A percentile compares a stretch with the other conserved stretches of the same genome.
Conservation (phyloP, 345 rosid genomes). For the Salix koriyanagi region DNA sequence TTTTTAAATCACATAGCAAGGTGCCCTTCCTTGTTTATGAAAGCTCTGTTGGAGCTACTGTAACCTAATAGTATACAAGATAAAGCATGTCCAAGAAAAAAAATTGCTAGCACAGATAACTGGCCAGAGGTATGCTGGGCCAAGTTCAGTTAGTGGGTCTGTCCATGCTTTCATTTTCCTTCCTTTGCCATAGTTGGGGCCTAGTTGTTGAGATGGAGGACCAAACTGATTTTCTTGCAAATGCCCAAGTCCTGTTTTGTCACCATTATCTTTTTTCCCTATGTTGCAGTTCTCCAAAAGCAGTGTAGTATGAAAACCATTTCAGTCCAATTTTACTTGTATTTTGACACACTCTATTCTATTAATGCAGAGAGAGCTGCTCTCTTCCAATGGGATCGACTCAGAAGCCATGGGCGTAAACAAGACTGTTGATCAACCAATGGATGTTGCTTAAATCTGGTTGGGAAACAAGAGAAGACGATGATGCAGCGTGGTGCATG, state of each 20-base stretch:
- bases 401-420: slow-evolving; percentile 30
- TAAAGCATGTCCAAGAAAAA: neutral
- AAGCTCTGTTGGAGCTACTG: neutral
- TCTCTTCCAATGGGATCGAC: neutral
- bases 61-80: neutral
- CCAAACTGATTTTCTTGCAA: neutral
- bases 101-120: neutral
- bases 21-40: neutral
- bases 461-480: neutral
- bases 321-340: neutral
- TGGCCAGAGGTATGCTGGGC: neutral
- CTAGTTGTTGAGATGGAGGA: neutral
- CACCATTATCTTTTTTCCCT: neutral
- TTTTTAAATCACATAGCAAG: neutral
- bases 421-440: slow-evolving; percentile 25
- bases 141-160: neutral
- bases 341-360: neutral
- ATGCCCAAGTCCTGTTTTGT: neutral
- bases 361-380: neutral
- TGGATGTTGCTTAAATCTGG: slow-evolving; percentile 34
- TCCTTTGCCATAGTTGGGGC: neutral
- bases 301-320: neutral
- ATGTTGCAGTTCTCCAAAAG: neutral
- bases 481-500: neutral
- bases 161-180: neutral